Evolutionary conservation across 129 eudicot species (phyloP).

Genomic region (Chrysanthemum lavandulifolium): DNA sequence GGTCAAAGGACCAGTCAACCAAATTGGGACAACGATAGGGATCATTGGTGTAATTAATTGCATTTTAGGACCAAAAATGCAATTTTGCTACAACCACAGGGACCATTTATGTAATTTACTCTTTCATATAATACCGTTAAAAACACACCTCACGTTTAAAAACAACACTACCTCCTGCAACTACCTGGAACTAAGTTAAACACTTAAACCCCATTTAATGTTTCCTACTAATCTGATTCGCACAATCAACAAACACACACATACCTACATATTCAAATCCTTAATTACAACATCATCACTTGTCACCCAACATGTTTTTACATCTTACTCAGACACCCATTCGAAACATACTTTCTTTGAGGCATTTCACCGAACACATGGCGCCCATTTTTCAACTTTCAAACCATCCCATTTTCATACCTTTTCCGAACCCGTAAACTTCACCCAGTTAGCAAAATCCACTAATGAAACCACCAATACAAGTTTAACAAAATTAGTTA

Average conservation of each 20-base stretch:
- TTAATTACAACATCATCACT: conserved; percentile 21
- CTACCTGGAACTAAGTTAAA: background rate
- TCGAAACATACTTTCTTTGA: conserved; percentile 27
- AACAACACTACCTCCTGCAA: background rate
- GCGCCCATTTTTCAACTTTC: conserved; percentile 17
- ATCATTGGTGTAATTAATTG: too few species aligned
- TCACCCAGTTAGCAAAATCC: conserved; percentile 22
- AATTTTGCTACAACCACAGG: too few species aligned
- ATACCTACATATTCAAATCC: conserved; percentile 15
- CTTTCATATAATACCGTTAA: too few species aligned
- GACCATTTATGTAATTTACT: too few species aligned
- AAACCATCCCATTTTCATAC: conserved; percentile 13
- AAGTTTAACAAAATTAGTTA: conserved; percentile 36
- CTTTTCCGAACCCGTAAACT: conserved; percentile 35
- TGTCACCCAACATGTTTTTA: conserved; percentile 16
- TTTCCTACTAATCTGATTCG: conserved; percentile 23
- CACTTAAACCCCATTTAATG: background rate
- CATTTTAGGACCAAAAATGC: too few species aligned
- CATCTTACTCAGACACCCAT: background rate
- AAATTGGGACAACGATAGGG: too few species aligned
- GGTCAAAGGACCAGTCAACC: too few species aligned
- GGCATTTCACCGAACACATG: conserved; percentile 80
- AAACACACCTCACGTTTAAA: background rate
- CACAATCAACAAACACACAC: conserved; percentile 17
- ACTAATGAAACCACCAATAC: conserved; percentile 10